phyloP scores from a whole-genome alignment of 1,284 basidiomycete genomes.

The Phlebopus sp. region DNA sequence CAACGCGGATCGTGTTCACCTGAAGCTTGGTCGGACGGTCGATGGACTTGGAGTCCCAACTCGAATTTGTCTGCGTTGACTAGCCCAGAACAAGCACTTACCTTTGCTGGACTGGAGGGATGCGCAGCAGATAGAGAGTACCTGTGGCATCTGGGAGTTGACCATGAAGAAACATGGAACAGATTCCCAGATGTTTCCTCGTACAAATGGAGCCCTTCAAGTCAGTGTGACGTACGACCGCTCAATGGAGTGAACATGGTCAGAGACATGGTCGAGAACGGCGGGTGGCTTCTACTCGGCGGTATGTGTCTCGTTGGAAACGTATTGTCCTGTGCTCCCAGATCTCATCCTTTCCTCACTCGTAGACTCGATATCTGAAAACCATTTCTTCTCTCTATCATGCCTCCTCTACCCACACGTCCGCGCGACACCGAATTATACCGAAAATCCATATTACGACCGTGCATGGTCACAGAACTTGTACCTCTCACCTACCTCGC shows the following conservation, averaged over 20 bases:
- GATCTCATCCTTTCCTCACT: too few relatives aligned
- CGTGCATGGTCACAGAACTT: conserved; percentile 62
- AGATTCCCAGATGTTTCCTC: conserved; percentile 50
- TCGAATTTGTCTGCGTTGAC: conserved; percentile 37
- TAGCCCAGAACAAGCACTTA: conserved; percentile 41
- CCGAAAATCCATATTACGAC: conserved; percentile 50
- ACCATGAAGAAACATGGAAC: conserved; percentile 44
- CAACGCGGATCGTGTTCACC: conserved; percentile 39
- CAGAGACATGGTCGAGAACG: conserved; percentile 58
- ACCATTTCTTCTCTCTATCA: conserved; percentile 69
- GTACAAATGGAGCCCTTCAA: conserved; percentile 50
- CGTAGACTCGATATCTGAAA: conserved; percentile 65
- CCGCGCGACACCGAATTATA: conserved; percentile 59
- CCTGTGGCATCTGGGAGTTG: conserved; percentile 57
- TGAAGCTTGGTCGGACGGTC: conserved; percentile 40
- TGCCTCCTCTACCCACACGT: conserved; percentile 65
- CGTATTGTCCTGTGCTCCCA: too few relatives aligned
- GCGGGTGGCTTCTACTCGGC: conserved; percentile 64
- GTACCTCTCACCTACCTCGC: conserved; percentile 53
- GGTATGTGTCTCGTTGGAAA: conserved; percentile 40
- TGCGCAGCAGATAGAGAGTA: conserved; percentile 62
- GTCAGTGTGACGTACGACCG: conserved; percentile 39
- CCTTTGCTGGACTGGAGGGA: conserved; percentile 52
- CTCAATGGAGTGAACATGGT: conserved; percentile 44
- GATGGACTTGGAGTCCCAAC: conserved; percentile 40